Evolutionary conservation across 2,329 filamentous ascomycete species (phyloP), one percentile per base, ranked within the genome.

Genomic region (Hyphodiscus sp.): DNA sequence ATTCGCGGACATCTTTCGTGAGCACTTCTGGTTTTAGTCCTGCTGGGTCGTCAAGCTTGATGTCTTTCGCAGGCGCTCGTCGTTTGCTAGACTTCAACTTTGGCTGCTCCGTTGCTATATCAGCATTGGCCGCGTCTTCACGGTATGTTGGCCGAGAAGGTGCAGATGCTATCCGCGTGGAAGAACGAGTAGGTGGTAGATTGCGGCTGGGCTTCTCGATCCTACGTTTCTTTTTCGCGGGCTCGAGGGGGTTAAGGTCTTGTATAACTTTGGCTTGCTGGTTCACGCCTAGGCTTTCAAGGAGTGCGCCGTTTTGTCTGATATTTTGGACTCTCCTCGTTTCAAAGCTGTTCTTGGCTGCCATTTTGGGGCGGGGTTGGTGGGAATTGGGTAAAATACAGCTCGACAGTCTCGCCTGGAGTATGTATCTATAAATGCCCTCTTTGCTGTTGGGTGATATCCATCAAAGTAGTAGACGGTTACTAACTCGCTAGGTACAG

Each of bases 241-340:
- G 52, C 44, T 48, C 43, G 4, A 18, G 16, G 6, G 16, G 4
- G 45, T 38, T 38, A 19, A 30, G 16, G 13, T 47, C 45, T 19
- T 42, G 44, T 20, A 54, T 54, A 13, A 47, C 29, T 43, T 54
- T 51, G 44, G 48, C 52, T 48, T 48, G 52, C 23, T 51, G 44
- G 11, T 51, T 48, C 20, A 53, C 52, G 6, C 47, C 52, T 1
- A 54, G 49, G 19, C 18, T 51, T 10, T 54, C 48, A 16, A 54
- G 52, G 41, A 54, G 52, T 13, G 52, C 48, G 2, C 38, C 45
- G 41, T 54, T 54, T 2, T 45, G 52, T 18, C 19, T 51, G 18
- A 54, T 50, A 47, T 54, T 54, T 5, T 33, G 44, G 6, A 54
- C 45, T 18, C 52, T 29, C 7, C 49, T 41, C 18, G 41, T 15